These are phyloP conservation scores for Cladosporium phlei DNA, from an alignment of 2,329 filamentous ascomycete genomes.

Conservation along the genomic window DNA sequence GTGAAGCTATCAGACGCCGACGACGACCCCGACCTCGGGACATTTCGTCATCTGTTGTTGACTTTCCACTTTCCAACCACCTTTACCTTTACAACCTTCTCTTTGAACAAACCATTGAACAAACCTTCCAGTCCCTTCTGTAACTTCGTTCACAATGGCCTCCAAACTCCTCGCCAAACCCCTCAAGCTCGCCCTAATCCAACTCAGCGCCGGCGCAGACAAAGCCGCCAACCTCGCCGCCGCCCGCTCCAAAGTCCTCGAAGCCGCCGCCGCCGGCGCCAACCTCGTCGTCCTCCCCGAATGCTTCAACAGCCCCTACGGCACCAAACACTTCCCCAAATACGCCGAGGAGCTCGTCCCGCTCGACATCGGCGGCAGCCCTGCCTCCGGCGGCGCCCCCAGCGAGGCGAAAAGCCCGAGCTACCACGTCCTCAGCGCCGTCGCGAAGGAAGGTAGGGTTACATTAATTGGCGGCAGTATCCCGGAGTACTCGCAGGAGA, in stretches of 20 bases:
- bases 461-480: conserved; percentile 92
- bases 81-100: background rate
- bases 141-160: conserved; percentile 42
- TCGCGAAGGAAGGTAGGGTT: conserved; percentile 71
- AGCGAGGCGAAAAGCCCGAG: conserved; percentile 67
- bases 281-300: conserved; percentile 89
- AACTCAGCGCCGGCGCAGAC: conserved; percentile 69
- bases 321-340: conserved; percentile 80
- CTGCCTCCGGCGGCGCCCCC: conserved; percentile 44
- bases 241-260: conserved; percentile 75
- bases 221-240: conserved; percentile 79
- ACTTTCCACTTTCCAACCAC: background rate
- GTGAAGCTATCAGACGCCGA: conserved; percentile 10
- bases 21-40: conserved; percentile 6
- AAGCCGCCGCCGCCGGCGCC: conserved; percentile 71
- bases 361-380: conserved; percentile 40
- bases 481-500: conserved; percentile 66
- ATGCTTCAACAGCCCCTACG: conserved; percentile 99
- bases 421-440: conserved; percentile 74
- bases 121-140: background rate
- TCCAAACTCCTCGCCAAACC: conserved; percentile 63
- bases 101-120: too few relatives aligned
- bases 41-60: conserved; percentile 9
- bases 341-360: conserved; percentile 88
- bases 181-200: conserved; percentile 74